Base-by-base conservation (phyloP, 202 grass and related monocot genomes). In the Carex sylvatica region DNA sequence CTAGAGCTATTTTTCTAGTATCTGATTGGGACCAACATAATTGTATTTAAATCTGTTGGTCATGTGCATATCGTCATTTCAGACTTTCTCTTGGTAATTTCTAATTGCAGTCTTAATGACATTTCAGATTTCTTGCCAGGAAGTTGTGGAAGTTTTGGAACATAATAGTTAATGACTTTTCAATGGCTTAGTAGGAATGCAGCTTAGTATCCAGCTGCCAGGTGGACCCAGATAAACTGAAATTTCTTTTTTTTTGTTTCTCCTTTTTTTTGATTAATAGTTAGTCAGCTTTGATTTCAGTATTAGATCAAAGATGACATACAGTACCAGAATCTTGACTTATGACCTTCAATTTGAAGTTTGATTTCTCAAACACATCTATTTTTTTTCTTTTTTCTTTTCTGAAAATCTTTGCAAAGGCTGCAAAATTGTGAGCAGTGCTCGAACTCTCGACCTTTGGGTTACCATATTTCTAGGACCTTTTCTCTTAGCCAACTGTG, bases 311-410 rank as follows among this genome's bases (percentile, higher is more conserved):
- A 71, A 71, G n/a, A 72, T 49, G 11, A 70, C 66, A 14, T 51
- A 11, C 69, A 15, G 36, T 72, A 23, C 42, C 42, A 72, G 42
- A 72, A 51, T 72, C 40, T 72, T 72, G 69, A 72, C 69, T 72
- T 72, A 13, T 14, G 7, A 47, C 9, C 69, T 6, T 72, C 10
- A 26, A 49, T 23, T 72, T 49, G 69, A 72, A 72, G 20, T 72
- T 24, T 51, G 36, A 72, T 24, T 72, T 51, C 19, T 49, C 69
- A 51, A 19, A 24, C 8, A 22, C 60, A 62, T 51, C 24, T 66
- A 16, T 72, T 72, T 20, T 47, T 49, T 40, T 40, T 40, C 6
- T 36, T 36, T 36, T 36, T 40, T 38, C 5, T 7, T 40, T 40
- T 6, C 5, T 40, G 38, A 40, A 40, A 40, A 40, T 8, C 38